Evolutionary conservation across 768 basidiomycete species (phyloP).

Genomic region (Suillus cothurnatus): DNA sequence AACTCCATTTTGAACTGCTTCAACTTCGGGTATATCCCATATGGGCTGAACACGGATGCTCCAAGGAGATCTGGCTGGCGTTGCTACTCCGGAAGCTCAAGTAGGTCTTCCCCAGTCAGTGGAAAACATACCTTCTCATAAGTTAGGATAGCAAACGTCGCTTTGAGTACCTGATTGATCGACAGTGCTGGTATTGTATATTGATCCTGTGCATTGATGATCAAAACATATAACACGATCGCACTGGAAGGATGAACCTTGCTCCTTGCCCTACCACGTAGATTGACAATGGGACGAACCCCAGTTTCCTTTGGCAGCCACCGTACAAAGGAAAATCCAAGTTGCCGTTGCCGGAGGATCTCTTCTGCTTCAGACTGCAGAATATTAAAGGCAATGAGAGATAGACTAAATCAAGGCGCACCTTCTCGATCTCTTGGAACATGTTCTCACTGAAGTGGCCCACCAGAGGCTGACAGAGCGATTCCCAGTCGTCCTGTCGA

Average conservation of each 20-base stretch:
- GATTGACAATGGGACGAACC: conserved; percentile 92
- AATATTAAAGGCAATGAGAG: conserved; percentile 1
- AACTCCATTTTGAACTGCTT: conserved; percentile 68
- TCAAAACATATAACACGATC: neutral
- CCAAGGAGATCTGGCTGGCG: conserved; percentile 67
- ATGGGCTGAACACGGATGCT: conserved; percentile 78
- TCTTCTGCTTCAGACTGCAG: conserved; percentile 63
- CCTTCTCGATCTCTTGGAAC: conserved; percentile 71
- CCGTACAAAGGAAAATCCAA: conserved; percentile 86
- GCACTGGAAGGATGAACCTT: conserved; percentile 23
- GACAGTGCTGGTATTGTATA: conserved; percentile 48
- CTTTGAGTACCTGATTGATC: conserved; percentile 86
- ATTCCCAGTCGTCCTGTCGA: conserved; percentile 92
- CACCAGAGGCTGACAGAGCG: conserved; percentile 78
- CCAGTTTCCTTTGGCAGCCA: conserved; percentile 94
- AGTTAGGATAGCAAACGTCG: conserved; percentile 83
- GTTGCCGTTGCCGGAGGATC: conserved; percentile 66
- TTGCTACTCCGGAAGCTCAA: conserved; percentile 45
- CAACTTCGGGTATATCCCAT: conserved; percentile 78
- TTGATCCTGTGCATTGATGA: conserved; percentile 28
- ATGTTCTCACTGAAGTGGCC: conserved; percentile 70
- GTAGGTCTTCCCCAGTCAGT: neutral
- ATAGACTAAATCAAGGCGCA: conserved; percentile 32
- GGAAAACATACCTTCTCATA: conserved; percentile 72
- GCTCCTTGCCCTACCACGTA: conserved; percentile 53